These are phyloP conservation scores for Mallotus repandus DNA, from an alignment of 441 rosid genomes.

Conservation along the genomic window DNA sequence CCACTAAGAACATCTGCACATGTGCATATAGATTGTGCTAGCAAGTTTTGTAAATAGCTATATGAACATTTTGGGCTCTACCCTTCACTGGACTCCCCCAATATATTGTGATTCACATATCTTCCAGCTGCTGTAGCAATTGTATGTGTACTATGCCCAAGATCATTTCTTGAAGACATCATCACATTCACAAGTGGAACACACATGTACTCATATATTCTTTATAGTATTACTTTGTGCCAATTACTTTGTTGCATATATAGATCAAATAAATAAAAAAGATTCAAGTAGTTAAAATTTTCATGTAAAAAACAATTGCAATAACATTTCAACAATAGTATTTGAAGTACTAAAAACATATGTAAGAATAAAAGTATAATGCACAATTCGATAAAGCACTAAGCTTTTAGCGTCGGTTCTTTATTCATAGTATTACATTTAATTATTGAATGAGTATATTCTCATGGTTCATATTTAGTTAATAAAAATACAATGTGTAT, in stretches of 20 bases:
- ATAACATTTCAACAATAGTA: too few species aligned
- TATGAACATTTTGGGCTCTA: constrained; percentile 24
- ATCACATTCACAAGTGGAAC: constrained; percentile 1
- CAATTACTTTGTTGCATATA: constrained; percentile 18
- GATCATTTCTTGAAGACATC: constrained; percentile 19
- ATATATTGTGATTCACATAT: background rate
- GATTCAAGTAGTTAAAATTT: too few species aligned
- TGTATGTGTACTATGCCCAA: constrained; percentile 25
- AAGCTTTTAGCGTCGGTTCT: too few species aligned
- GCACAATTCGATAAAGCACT: too few species aligned
- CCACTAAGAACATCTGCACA: constrained; percentile 22
- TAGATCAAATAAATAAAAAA: background rate
- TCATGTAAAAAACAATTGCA: too few species aligned
- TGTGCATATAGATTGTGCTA: constrained; percentile 18
- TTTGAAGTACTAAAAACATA: too few species aligned
- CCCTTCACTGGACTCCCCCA: constrained; percentile 2
- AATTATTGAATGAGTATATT: too few species aligned
- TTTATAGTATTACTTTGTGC: constrained; percentile 10
- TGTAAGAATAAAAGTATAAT: too few species aligned
- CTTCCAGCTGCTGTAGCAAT: constrained; percentile 18
- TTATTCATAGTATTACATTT: too few species aligned
- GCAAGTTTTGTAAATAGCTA: constrained; percentile 27
- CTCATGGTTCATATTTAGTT: too few species aligned
- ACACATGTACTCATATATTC: background rate
- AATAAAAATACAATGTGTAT: too few species aligned